Evolutionary conservation across 2,329 filamentous ascomycete species (phyloP).

Genomic region (Aureobasidium zeae): DNA sequence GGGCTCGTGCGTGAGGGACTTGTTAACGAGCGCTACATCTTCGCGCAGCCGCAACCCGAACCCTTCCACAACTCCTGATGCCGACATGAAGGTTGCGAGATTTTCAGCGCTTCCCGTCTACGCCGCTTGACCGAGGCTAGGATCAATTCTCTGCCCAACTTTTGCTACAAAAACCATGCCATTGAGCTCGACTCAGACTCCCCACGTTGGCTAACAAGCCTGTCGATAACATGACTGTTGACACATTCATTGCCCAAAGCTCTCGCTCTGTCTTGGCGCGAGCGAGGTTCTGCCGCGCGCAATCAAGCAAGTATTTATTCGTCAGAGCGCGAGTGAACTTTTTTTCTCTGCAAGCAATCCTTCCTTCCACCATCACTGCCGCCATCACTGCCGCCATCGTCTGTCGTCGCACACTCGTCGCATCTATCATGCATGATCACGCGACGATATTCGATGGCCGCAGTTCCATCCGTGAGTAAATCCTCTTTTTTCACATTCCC

Average conservation of each 20-base stretch:
- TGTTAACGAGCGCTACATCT: too few species aligned
- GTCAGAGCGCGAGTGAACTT: neutral
- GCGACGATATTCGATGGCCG: neutral
- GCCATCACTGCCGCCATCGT: constrained; percentile 1
- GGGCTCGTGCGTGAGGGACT: constrained; percentile 8
- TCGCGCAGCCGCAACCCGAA: too few species aligned
- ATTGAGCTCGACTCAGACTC: too few species aligned
- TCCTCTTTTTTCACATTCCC: neutral
- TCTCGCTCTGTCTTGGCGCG: neutral
- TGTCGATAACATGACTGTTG: too few species aligned
- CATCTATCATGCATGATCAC: constrained; percentile 6
- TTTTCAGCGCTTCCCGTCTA: too few species aligned
- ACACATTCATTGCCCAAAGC: too few species aligned
- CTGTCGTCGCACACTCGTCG: neutral
- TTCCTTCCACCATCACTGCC: constrained; percentile 1
- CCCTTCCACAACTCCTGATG: too few species aligned
- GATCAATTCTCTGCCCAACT: too few species aligned
- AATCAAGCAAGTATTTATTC: neutral
- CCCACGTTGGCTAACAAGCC: too few species aligned
- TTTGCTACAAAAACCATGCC: too few species aligned
- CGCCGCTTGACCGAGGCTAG: too few species aligned
- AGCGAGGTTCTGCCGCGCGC: constrained; percentile 5
- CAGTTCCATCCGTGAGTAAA: constrained; percentile 7
- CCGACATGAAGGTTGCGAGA: too few species aligned
- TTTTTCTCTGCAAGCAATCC: constrained; percentile 3